Percentiles rank a stretch among this genome's conserved stretches.
Evolutionary conservation across 352 stramenopile species (phyloP).

Genomic region (Phytopythium cucurbitacearum): DNA sequence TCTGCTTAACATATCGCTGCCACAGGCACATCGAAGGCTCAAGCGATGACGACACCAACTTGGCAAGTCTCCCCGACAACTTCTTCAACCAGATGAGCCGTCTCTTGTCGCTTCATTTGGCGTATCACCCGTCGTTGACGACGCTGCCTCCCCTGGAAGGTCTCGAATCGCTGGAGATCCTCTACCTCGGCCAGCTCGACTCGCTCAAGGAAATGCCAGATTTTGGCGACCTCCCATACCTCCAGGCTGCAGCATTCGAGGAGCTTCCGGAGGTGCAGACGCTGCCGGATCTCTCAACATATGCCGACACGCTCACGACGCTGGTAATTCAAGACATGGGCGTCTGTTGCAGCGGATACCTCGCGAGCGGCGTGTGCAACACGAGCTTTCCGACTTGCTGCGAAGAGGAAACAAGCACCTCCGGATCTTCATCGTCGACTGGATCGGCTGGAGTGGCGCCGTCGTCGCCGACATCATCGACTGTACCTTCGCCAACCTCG

Average conservation of each 20-base stretch:
- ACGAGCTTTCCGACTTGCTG: conserved; percentile 26
- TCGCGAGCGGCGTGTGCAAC: conserved; percentile 17
- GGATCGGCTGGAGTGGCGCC: not conserved
- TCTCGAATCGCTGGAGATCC: conserved; percentile 12
- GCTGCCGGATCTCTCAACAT: conserved; percentile 15
- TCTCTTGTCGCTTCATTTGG: conserved; percentile 25
- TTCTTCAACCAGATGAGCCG: conserved; percentile 17
- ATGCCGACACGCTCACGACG: conserved; percentile 13
- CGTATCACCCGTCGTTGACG: conserved; percentile 10
- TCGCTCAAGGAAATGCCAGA: conserved; percentile 9
- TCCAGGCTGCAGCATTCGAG: conserved; percentile 18
- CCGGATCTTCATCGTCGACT: not conserved
- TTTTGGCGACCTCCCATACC: conserved; percentile 5
- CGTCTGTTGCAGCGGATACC: conserved; percentile 24
- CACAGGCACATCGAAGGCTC: conserved; percentile 26
- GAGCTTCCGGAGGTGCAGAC: conserved; percentile 8
- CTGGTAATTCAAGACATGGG: conserved; percentile 19
- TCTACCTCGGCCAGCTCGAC: conserved; percentile 20
- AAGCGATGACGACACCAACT: conserved; percentile 8
- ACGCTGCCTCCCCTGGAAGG: conserved; percentile 12
- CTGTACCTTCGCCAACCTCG: too few relatives aligned
- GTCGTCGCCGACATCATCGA: not conserved
- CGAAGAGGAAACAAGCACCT: not conserved
- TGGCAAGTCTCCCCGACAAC: conserved; percentile 14
- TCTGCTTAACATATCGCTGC: not conserved